Evolutionary conservation across 164 flowering plant species (phyloP), one percentile per base, ranked within the genome.

Genomic region (Magnolia sinica): DNA sequence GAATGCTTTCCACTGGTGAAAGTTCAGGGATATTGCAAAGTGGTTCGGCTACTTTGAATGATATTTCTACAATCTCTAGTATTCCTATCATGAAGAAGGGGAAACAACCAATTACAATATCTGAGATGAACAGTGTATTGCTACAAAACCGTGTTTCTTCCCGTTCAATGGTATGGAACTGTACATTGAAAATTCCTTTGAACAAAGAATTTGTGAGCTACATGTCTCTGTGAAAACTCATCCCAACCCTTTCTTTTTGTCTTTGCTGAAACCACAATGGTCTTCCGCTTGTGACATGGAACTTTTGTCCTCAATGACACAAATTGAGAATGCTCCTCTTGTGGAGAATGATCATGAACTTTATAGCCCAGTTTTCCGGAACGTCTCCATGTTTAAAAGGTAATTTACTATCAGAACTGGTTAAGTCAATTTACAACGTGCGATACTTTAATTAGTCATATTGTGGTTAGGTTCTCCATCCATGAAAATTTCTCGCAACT

Each of bases 281-380:
- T 66, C 77, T 18, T 67, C 71, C n/a, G 37, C 31, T 66, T 70
- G 64, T 50, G 77, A 75, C 63, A 11, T 16, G 50, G 72, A 75
- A 61, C 71, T 75, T 29, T 24, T 75, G 27, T 75, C 65, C 67
- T 64, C 49, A 66, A 75, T 23, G 64, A 52, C 6, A 68, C 71
- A 66, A 29, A 75, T 75, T 50, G 63, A 75, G 70, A 75, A 75
- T 67, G 77, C 77, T 20, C 77, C 77, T 24, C 24, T 68, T 65
- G 64, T 75, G 45, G 50, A 10, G 45, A 75, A 23, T 31, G 72
- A 75, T 75, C 59, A 11, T 18, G 77, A 75, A 4, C 77, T 75
- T 8, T 23, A 67, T 24, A 22, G 27, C 16, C 77, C 64, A 29
- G 77, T 75, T 19, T 75, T 75, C 64, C 77, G 72, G 24, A 75